These are phyloP conservation scores for Salvia rosmarinus DNA, from an alignment of 257 asterid species.

Conservation along the genomic window DNA sequence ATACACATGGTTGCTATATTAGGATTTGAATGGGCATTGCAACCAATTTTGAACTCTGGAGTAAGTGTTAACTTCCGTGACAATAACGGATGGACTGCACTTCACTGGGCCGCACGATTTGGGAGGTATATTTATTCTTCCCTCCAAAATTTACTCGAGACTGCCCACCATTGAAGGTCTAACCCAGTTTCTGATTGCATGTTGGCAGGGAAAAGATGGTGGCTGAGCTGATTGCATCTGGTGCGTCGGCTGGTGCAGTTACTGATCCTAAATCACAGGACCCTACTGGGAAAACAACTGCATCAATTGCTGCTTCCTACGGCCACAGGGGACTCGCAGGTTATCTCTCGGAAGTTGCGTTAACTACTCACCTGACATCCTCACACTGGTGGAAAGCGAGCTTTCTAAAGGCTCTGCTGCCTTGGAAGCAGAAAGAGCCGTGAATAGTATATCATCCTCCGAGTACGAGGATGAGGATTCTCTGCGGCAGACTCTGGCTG, in stretches of 20 bases:
- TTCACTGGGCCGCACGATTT: constrained; percentile 98
- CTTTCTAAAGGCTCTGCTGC: constrained; percentile 78
- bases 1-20: constrained; percentile 89
- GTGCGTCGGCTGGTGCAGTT: constrained; percentile 92
- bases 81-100: constrained; percentile 93
- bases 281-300: constrained; percentile 82
- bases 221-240: constrained; percentile 91
- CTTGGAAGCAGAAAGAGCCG: constrained; percentile 79
- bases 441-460: constrained; percentile 53
- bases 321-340: constrained; percentile 97
- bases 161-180: background rate
- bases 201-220: constrained; percentile 90
- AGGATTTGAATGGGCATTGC: constrained; percentile 97
- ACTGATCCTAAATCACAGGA: constrained; percentile 85
- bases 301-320: constrained; percentile 67
- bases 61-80: constrained; percentile 84
- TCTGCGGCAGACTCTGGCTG: constrained; percentile 74
- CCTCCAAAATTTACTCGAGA: background rate
- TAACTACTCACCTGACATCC: constrained; percentile 87
- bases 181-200: background rate
- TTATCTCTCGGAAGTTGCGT: constrained; percentile 85
- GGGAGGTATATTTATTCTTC: constrained; percentile 67
- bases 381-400: constrained; percentile 68
- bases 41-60: constrained; percentile 77
- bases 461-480: constrained; percentile 64